Evolutionary conservation across 2,329 filamentous ascomycete species (phyloP), one percentile per base, ranked within the genome.

Genomic region (Epichloe sylvatica): DNA sequence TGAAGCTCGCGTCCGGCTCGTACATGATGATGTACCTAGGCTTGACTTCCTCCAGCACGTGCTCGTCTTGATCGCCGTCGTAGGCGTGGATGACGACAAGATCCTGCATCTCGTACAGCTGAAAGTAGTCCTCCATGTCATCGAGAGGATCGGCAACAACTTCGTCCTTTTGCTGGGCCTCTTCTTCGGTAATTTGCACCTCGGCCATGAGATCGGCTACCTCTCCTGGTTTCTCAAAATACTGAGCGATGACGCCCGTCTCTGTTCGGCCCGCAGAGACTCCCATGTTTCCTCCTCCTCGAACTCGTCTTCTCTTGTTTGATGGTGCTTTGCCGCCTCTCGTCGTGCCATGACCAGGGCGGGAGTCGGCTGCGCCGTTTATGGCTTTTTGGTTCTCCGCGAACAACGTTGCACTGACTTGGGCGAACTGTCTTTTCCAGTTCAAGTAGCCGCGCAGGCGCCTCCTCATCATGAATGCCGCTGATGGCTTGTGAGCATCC

Each of bases 1-100:
- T 95, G 64, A 98, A 98, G 3, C 91, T 83, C 3, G 91, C 81
- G 56, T 97, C 89, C 1, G 92, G 91, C 63, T 97, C 92, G 66
- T 96, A 98, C 92, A 98, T 97, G 69, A 98, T 85, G 52, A 98
- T 88, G 65, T 96, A 96, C 52, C 86, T 82, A 35, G 92, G 92
- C 60, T 86, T 89, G 51, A 92, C 76, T 67, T 98, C 92, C 64
- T 98, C 91, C 1, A 98, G 76, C n/a, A 97, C 77, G 63, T 94
- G 87, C 62, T 97, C 92, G 64, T 98, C 92, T 70, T 91, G 84
- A 62, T 97, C 92, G 11, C 90, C 90, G 52, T 95, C 89, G 63
- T 95, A 98, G 1, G 92, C 85, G 64, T 97, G 92, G 17, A 97
- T 75, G 39, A 95, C 80, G 12, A 97, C 76, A 19, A 97, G 72